A percentile compares a stretch with the other conserved stretches of the same genome.
These are phyloP conservation scores for Hylodesmum podocarpum DNA, from an alignment of 306 rosid species.

Conservation along the genomic window DNA sequence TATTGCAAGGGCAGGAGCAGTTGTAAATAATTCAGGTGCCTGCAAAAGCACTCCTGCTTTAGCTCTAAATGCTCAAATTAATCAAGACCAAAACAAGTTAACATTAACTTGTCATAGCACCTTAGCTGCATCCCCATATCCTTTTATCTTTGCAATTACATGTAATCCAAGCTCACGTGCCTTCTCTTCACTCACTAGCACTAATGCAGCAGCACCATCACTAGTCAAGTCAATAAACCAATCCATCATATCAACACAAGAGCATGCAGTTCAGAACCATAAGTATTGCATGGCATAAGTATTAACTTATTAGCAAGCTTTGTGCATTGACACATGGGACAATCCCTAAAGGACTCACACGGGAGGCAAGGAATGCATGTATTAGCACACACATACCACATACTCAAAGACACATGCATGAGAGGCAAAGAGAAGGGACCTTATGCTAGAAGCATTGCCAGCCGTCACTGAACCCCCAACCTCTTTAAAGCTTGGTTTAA, in stretches of 20 bases:
- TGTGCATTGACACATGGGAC: not conserved
- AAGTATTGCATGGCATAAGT: slow-evolving; percentile 11
- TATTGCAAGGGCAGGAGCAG: slow-evolving; percentile 87
- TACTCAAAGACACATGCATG: not conserved
- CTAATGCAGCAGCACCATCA: slow-evolving; percentile 96
- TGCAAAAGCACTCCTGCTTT: slow-evolving; percentile 44
- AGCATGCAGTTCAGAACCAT: slow-evolving; percentile 16
- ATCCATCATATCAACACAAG: slow-evolving; percentile 25
- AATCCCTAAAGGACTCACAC: not conserved
- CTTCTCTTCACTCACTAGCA: slow-evolving; percentile 85
- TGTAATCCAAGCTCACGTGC: slow-evolving; percentile 78
- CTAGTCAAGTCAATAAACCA: slow-evolving; percentile 50
- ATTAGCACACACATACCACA: not conserved
- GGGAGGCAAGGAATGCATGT: not conserved
- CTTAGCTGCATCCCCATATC: slow-evolving; percentile 95
- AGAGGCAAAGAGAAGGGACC: slow-evolving; percentile 41
- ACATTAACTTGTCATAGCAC: slow-evolving; percentile 36
- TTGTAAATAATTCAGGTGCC: slow-evolving; percentile 87
- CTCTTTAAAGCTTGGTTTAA: slow-evolving; percentile 81
- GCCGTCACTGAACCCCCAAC: slow-evolving; percentile 86
- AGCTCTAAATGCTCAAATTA: slow-evolving; percentile 25
- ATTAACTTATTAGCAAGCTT: not conserved
- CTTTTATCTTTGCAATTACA: slow-evolving; percentile 85
- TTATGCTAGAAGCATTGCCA: slow-evolving; percentile 90
- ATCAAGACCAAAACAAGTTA: slow-evolving; percentile 31